phyloP scores from a whole-genome alignment of 495 filamentous ascomycete species.

The Xylaria nigripes region DNA sequence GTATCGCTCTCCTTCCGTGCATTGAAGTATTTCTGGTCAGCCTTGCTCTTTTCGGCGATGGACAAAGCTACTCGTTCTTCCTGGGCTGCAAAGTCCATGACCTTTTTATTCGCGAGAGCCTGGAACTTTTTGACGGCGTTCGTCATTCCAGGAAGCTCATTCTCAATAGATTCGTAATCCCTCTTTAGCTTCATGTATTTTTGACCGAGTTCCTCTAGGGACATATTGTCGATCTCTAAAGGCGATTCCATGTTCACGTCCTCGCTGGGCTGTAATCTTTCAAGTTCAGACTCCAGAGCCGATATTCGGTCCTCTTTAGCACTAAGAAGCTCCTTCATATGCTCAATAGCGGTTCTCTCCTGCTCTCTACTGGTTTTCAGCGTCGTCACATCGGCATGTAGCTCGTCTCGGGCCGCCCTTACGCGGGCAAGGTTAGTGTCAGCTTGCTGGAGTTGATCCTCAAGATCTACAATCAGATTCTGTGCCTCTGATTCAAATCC shows the following conservation, averaged over 20 bases:
- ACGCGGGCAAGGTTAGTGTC: conserved; percentile 83
- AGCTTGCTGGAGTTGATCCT: conserved; percentile 68
- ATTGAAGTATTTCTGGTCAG: conserved; percentile 94
- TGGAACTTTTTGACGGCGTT: conserved; percentile 80
- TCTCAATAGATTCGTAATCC: conserved; percentile 73
- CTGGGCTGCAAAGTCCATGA: conserved; percentile 59
- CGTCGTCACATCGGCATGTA: conserved; percentile 71
- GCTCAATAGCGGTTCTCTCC: conserved; percentile 55
- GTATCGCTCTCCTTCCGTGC: conserved; percentile 90
- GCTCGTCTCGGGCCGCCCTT: conserved; percentile 71
- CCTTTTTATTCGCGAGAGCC: conserved; percentile 74
- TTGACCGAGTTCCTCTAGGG: conserved; percentile 59
- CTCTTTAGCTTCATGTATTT: conserved; percentile 66
- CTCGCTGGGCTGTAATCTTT: conserved; percentile 52
- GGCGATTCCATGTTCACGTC: conserved; percentile 37
- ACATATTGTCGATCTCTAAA: conserved; percentile 44
- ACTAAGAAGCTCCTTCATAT: conserved; percentile 69
- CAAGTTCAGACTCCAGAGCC: conserved; percentile 72
- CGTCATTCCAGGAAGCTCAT: conserved; percentile 79
- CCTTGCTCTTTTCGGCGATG: conserved; percentile 84
- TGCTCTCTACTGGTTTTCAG: conserved; percentile 71
- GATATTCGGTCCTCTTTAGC: conserved; percentile 66
- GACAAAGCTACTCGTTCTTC: conserved; percentile 73
- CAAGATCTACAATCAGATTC: conserved; percentile 58
- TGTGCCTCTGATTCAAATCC: conserved; percentile 73